phyloP scores from a whole-genome alignment of 306 rosid species.

The Mimosa bimucronata region DNA sequence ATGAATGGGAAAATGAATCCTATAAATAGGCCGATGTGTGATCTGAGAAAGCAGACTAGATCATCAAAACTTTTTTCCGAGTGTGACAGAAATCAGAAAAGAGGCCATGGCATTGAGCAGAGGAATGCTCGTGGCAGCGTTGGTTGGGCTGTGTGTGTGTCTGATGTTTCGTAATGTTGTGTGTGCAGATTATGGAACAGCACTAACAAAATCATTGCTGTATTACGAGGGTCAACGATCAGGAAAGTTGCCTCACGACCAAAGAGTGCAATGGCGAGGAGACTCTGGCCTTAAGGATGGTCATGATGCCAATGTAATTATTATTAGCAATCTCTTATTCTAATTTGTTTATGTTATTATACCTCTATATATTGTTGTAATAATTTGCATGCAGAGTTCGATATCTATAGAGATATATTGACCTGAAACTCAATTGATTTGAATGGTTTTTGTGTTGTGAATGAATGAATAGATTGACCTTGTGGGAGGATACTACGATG shows the following conservation, averaged over 20 bases:
- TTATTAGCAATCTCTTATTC: too few relatives aligned
- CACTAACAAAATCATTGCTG: slow-evolving; percentile 52
- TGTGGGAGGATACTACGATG: slow-evolving; percentile 77
- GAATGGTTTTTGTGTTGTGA: not conserved
- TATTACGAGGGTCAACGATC: slow-evolving; percentile 67
- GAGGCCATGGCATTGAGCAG: slow-evolving; percentile 9
- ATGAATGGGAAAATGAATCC: not conserved
- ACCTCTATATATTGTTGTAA: too few relatives aligned
- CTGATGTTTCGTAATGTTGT: slow-evolving; percentile 25
- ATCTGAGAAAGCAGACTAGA: not conserved
- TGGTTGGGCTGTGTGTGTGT: slow-evolving; percentile 9
- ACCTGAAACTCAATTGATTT: not conserved
- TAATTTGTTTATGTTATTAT: too few relatives aligned
- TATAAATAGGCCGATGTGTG: not conserved
- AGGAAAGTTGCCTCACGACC: slow-evolving; percentile 51
- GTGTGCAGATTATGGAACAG: slow-evolving; percentile 40
- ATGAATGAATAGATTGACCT: slow-evolving; percentile 43
- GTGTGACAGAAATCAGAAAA: not conserved
- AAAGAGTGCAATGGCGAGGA: slow-evolving; percentile 62
- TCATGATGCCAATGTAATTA: slow-evolving; percentile 44
- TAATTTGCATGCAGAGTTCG: too few relatives aligned
- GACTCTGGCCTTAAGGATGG: slow-evolving; percentile 67
- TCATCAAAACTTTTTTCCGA: not conserved
- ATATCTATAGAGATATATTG: too few relatives aligned
- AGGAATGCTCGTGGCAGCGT: not conserved